Percentiles rank a stretch among this genome's conserved stretches.
phyloP scores from a whole-genome alignment of 768 basidiomycete species.

The Phylloporus scabripes region DNA sequence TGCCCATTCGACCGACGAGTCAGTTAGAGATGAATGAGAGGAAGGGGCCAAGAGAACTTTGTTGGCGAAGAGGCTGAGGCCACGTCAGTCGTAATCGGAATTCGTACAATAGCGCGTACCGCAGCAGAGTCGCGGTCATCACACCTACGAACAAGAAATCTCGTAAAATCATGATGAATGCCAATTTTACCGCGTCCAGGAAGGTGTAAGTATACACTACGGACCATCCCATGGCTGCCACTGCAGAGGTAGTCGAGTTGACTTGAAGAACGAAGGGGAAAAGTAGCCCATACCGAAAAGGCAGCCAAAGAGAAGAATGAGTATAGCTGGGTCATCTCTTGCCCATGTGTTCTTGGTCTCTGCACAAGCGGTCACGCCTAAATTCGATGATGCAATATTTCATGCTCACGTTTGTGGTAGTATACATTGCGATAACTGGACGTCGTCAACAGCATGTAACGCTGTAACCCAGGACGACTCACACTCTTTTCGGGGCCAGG shows the following conservation, averaged over 20 bases:
- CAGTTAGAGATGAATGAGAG: slow-evolving; percentile 64
- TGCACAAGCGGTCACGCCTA: slow-evolving; percentile 26
- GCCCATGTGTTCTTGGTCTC: slow-evolving; percentile 99
- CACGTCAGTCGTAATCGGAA: slow-evolving; percentile 12
- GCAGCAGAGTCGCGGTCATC: slow-evolving; percentile 69
- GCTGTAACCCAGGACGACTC: slow-evolving; percentile 20
- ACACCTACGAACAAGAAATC: slow-evolving; percentile 82
- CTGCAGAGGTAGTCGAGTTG: slow-evolving; percentile 34
- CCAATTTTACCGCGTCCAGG: slow-evolving; percentile 54
- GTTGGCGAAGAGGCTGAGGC: slow-evolving; percentile 62
- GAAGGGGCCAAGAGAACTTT: slow-evolving; percentile 64
- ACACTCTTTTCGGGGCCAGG: slow-evolving; percentile 90
- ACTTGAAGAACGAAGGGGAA: not conserved
- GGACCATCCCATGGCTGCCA: slow-evolving; percentile 81
- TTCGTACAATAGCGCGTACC: slow-evolving; percentile 37
- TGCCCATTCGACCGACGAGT: slow-evolving; percentile 80
- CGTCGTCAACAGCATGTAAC: slow-evolving; percentile 10
- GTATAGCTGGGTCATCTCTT: slow-evolving; percentile 92
- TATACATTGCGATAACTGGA: slow-evolving; percentile 91
- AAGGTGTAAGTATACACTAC: slow-evolving; percentile 68
- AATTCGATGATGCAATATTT: not conserved
- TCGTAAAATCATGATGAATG: slow-evolving; percentile 77
- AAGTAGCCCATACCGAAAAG: slow-evolving; percentile 49
- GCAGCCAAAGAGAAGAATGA: slow-evolving; percentile 78
- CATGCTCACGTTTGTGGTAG: slow-evolving; percentile 84